These are phyloP conservation scores for Candida incommunis DNA, from an alignment of 805 yeast species.

Conservation along the genomic window DNA sequence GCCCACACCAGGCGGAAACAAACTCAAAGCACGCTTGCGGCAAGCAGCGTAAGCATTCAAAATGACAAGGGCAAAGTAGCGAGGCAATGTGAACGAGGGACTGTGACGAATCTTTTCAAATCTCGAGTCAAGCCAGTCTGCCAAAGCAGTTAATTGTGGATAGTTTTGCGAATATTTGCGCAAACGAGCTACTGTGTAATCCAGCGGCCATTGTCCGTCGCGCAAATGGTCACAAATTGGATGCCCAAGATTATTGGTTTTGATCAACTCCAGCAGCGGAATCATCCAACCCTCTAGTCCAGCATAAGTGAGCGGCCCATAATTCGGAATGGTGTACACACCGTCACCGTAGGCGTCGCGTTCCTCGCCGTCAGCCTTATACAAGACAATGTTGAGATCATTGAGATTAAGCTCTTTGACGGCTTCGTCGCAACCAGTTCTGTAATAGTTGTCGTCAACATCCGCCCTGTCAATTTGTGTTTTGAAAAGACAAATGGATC, in stretches of 20 bases:
- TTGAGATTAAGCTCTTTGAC: slow-evolving; percentile 43
- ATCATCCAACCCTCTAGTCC: slow-evolving; percentile 91
- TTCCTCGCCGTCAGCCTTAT: slow-evolving; percentile 77
- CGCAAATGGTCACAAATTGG: slow-evolving; percentile 72
- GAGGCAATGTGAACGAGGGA: slow-evolving; percentile 75
- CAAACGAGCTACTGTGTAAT: slow-evolving; percentile 51
- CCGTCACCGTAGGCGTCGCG: slow-evolving; percentile 74
- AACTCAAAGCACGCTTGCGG: slow-evolving; percentile 46
- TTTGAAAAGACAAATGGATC: slow-evolving; percentile 74
- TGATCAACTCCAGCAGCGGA: slow-evolving; percentile 46
- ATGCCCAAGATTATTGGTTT: slow-evolving; percentile 65
- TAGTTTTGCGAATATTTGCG: slow-evolving; percentile 34
- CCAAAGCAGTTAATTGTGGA: slow-evolving; percentile 29
- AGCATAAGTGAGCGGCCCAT: slow-evolving; percentile 67
- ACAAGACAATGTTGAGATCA: slow-evolving; percentile 64
- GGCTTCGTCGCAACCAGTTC: slow-evolving; percentile 66
- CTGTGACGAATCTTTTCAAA: slow-evolving; percentile 45
- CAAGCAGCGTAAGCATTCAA: slow-evolving; percentile 79
- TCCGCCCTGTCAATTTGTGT: slow-evolving; percentile 60
- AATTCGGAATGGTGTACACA: slow-evolving; percentile 55
- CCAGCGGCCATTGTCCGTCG: slow-evolving; percentile 81
- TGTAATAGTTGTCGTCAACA: slow-evolving; percentile 49
- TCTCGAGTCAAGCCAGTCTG: slow-evolving; percentile 55
- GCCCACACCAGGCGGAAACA: slow-evolving; percentile 41
- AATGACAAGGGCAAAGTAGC: slow-evolving; percentile 71